Evolutionary conservation across 148 eudicot genomes (phyloP).

Genomic region (Heliamphora exappendiculata): DNA sequence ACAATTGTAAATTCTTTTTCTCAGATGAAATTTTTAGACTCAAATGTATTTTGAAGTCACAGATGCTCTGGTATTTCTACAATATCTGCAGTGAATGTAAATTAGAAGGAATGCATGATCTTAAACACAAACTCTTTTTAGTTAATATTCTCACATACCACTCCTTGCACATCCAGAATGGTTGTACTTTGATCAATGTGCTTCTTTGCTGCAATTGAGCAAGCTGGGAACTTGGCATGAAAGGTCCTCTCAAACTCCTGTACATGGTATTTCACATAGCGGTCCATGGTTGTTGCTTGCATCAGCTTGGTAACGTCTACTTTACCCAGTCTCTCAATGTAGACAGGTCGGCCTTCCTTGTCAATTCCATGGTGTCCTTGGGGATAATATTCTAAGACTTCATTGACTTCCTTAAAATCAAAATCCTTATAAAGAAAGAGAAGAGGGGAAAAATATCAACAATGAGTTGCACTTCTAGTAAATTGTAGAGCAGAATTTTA

Average conservation of each 20-base stretch:
- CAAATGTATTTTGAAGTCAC: not conserved
- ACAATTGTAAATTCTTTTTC: not conserved
- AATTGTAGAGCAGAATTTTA: not conserved
- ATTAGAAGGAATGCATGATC: not conserved
- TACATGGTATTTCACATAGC: constrained; percentile 78
- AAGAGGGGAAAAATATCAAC: not conserved
- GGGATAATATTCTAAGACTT: constrained; percentile 82
- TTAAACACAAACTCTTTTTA: not conserved
- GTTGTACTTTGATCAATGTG: constrained; percentile 96
- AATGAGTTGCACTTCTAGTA: not conserved
- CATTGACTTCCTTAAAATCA: constrained; percentile 74
- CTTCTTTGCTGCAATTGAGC: constrained; percentile 79
- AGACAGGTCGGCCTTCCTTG: constrained; percentile 84
- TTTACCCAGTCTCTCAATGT: constrained; percentile 83
- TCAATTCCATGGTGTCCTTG: constrained; percentile 98
- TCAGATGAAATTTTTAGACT: not conserved
- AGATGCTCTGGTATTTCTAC: not conserved
- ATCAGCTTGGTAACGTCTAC: constrained; percentile 84
- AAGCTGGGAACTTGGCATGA: constrained; percentile 76
- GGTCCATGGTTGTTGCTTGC: constrained; percentile 90
- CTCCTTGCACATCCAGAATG: constrained; percentile 95
- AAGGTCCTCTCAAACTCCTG: constrained; percentile 87
- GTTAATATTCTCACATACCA: constrained; percentile 51
- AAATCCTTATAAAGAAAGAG: constrained; percentile 44
- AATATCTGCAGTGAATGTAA: not conserved